A percentile compares a stretch with the other conserved stretches of the same genome.
These are phyloP conservation scores for Aspergillus olivimuriae DNA, from an alignment of 495 filamentous ascomycete genomes.

Conservation along the genomic window DNA sequence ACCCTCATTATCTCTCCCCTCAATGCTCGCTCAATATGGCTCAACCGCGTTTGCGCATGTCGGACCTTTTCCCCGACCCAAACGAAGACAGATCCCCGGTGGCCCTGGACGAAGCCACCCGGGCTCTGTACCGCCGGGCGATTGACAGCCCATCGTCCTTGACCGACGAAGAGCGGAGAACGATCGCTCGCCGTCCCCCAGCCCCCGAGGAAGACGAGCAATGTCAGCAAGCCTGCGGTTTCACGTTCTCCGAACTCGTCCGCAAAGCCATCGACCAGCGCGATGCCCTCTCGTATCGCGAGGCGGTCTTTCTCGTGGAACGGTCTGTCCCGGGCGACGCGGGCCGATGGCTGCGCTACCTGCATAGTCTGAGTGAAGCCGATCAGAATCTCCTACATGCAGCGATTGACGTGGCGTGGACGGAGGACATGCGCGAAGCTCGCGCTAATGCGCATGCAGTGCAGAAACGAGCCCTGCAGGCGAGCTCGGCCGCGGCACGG, in stretches of 20 bases:
- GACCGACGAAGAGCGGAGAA: conserved; percentile 10
- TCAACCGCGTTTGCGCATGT: too few species aligned
- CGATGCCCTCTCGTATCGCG: neutral
- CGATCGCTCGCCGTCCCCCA: conserved; percentile 5
- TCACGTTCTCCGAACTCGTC: conserved; percentile 7
- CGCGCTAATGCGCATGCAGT: neutral
- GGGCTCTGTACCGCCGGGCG: conserved; percentile 11
- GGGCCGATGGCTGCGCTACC: too few species aligned
- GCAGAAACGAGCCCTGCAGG: neutral
- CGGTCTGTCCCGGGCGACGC: conserved; percentile 5
- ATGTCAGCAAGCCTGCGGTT: conserved; percentile 7
- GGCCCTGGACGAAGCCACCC: conserved; percentile 9
- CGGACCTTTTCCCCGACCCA: too few species aligned
- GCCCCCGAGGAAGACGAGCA: conserved; percentile 6
- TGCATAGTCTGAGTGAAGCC: too few species aligned
- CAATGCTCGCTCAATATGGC: too few species aligned
- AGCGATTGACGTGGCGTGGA: too few species aligned
- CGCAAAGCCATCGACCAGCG: conserved; percentile 8
- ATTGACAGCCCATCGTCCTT: conserved; percentile 7
- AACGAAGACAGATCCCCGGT: too few species aligned
- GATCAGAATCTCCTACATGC: too few species aligned
- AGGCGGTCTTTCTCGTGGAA: conserved; percentile 1
- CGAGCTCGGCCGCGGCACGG: neutral
- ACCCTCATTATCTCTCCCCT: too few species aligned
- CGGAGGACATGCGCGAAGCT: conserved; percentile 6